Evolutionary conservation across 2,329 filamentous ascomycete species (phyloP).

Genomic region (Aspergillus sp.): DNA sequence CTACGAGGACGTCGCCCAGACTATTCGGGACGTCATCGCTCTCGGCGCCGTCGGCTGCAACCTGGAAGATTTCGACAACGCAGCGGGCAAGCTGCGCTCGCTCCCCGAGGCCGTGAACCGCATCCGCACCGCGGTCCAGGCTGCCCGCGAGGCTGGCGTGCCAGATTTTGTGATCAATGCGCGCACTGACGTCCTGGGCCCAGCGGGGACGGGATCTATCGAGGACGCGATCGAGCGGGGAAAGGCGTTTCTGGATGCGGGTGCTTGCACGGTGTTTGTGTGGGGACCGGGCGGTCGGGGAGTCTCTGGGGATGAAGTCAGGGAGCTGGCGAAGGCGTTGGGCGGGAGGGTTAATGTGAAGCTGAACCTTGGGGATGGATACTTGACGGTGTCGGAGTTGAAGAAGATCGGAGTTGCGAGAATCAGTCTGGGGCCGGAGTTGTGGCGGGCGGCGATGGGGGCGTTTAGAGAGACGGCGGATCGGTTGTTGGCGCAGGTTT

Average conservation of each 20-base stretch:
- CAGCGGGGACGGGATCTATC: conserved; percentile 37
- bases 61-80: conserved; percentile 56
- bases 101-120: conserved; percentile 53
- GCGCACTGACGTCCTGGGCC: conserved; percentile 52
- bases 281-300: conserved; percentile 55
- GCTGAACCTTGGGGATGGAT: conserved; percentile 34
- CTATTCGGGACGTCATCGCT: conserved; percentile 49
- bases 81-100: conserved; percentile 38
- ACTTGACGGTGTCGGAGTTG: conserved; percentile 48
- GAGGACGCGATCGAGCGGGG: conserved; percentile 57
- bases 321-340: conserved; percentile 51
- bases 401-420: conserved; percentile 55
- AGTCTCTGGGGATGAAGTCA: conserved; percentile 50
- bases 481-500: conserved; percentile 12
- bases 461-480: conserved; percentile 34
- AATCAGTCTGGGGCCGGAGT: conserved; percentile 56
- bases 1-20: conserved; percentile 49
- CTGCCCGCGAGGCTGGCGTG: conserved; percentile 49
- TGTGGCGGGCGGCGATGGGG: conserved; percentile 47
- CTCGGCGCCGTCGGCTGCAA: conserved; percentile 60
- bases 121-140: conserved; percentile 39
- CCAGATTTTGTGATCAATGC: conserved; percentile 61
- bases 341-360: conserved; percentile 55
- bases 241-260: conserved; percentile 58
- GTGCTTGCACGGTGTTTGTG: conserved; percentile 62